phyloP scores from a whole-genome alignment of 106 monocot genomes.

The Dendrobium huoshanense region DNA sequence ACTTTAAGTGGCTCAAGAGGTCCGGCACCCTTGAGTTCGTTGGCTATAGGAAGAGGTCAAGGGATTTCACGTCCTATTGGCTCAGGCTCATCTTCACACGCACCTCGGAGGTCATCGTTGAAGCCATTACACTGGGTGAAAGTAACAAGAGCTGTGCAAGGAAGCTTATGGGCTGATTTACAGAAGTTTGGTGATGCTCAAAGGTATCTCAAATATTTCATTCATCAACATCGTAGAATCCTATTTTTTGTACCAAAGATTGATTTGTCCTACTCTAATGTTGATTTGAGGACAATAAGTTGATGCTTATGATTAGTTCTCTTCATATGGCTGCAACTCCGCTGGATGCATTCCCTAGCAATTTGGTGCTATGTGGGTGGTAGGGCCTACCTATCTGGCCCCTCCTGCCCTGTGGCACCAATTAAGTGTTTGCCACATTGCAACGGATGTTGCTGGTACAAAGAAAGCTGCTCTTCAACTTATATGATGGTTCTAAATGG shows the following conservation, averaged over 20 bases:
- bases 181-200: constrained; percentile 64
- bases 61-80: constrained; percentile 29
- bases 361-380: neutral
- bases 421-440: neutral
- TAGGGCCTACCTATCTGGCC: neutral
- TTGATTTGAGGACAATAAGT: neutral
- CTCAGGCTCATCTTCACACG: constrained; percentile 15
- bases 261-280: neutral
- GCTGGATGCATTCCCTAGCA: neutral
- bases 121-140: constrained; percentile 99
- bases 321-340: neutral
- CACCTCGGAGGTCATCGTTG: constrained; percentile 54
- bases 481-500: neutral
- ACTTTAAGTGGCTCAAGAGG: neutral
- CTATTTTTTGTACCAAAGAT: neutral
- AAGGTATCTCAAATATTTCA: constrained; percentile 33
- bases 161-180: constrained; percentile 96
- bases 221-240: neutral
- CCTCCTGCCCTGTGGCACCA: neutral
- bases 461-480: neutral
- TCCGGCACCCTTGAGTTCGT: constrained; percentile 8
- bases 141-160: constrained; percentile 89
- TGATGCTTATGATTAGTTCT: constrained; percentile 5
- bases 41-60: constrained; percentile 39
- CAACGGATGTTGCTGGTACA: neutral